phyloP scores from a whole-genome alignment of 495 filamentous ascomycete genomes.

The Penicillium diatomitis region DNA sequence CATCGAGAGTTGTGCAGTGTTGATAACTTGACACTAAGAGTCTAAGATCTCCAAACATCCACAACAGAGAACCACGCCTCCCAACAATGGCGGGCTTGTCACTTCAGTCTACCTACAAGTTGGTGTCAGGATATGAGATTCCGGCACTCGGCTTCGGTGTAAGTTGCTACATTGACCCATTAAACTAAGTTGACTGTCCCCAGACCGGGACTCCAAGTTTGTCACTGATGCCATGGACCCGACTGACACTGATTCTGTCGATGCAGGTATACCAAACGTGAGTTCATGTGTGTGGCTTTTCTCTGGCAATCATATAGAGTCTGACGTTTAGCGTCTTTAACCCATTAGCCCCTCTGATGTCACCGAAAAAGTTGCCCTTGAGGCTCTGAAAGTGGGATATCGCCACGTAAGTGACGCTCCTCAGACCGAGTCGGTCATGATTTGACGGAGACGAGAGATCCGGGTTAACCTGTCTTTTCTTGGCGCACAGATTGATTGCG shows the following conservation, averaged over 20 bases:
- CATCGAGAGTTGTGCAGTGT: no score
- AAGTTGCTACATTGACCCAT: constrained; percentile 18
- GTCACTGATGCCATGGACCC: no score
- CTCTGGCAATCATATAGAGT: not conserved
- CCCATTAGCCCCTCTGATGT: constrained; percentile 39
- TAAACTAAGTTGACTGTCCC: no score
- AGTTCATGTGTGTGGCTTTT: constrained; percentile 3
- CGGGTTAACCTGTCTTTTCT: not conserved
- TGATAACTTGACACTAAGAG: no score
- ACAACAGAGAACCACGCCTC: not conserved
- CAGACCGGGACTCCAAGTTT: no score
- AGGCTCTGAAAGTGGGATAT: constrained; percentile 63
- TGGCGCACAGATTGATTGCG: constrained; percentile 40
- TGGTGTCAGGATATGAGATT: constrained; percentile 72
- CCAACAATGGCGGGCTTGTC: constrained; percentile 46
- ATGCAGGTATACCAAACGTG: constrained; percentile 68
- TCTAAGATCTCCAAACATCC: no score
- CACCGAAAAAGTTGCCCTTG: constrained; percentile 46
- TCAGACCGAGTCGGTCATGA: not conserved
- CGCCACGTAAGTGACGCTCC: constrained; percentile 46
- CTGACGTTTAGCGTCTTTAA: constrained; percentile 2
- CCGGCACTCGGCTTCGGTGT: constrained; percentile 67
- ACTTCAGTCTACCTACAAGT: constrained; percentile 55
- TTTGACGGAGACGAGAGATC: no score
- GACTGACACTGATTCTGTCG: not conserved